Evolutionary conservation across 2,329 filamentous ascomycete genomes (phyloP), one percentile per base, ranked within the genome.

Genomic region (Claviceps pazoutovae): DNA sequence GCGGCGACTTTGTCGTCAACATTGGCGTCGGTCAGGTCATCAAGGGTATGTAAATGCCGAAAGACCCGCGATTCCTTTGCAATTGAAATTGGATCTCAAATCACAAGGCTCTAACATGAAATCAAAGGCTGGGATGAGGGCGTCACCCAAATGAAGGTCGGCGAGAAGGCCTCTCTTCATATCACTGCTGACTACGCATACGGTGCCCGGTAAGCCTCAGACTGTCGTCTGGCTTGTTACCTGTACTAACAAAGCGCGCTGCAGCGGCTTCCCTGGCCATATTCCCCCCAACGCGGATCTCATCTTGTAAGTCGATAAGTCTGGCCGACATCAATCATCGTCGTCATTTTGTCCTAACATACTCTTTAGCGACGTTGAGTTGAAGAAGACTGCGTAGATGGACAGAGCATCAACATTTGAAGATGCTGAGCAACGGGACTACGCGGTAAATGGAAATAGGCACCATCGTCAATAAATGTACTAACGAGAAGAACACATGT

Each of bases 1-100:
- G 87, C 51, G 84, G 82, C 48, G 80, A 88, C 67, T 90, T 97
- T 64, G 72, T 80, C 55, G 85, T 82, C 56, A 65, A 69, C 53
- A 97, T 98, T 67, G 93, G 93, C 50, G 74, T 85, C 58, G 88
- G 88, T 51, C 76, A 79, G 63, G 86, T 97, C 63, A 96, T 98
- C 72, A 80, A 79, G 74, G 91, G 90, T 93, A 76, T 23, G 48
- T 9, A 19, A 42, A 23, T 13, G 41, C 11, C 17, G 9, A 34
- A 34, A 11, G 30, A 9, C 30, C 9, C 30, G 9, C 30, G 30
- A 34, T 34, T 34, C 9, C 30, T 34, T 34, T 34, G 30, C 30
- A 34, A 34, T 11, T 11, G 30, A 34, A 11, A 11, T 11, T 11
- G 41, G 2, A 16, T 38, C 14, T 14, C 19, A 16, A 21, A 9